Evolutionary conservation across 2,329 filamentous ascomycete genomes (phyloP).

Genomic region (Penicillium occitanis): DNA sequence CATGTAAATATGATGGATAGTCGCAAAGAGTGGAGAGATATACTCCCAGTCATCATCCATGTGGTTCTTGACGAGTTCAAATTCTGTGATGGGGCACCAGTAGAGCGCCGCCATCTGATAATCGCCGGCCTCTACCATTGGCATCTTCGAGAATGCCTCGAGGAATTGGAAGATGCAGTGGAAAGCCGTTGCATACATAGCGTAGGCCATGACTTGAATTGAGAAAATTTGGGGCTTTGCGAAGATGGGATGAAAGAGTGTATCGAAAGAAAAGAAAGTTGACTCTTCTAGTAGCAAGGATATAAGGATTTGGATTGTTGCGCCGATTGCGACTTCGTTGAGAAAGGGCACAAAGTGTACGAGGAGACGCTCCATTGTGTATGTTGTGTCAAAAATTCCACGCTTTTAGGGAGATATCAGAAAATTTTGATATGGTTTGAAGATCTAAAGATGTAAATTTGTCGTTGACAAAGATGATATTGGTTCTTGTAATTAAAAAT

Average conservation of each 20-base stretch:
- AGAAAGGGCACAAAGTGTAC: slow-evolving; percentile 6
- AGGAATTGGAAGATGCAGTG: not conserved
- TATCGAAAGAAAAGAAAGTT: not conserved
- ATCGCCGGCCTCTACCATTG: not conserved
- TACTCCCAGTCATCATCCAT: not conserved
- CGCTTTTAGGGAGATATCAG: not conserved
- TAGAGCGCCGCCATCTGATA: slow-evolving; percentile 9
- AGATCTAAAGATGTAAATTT: not conserved
- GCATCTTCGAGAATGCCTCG: slow-evolving; percentile 6
- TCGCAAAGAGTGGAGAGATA: not conserved
- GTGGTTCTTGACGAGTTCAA: not conserved
- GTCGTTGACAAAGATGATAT: not conserved
- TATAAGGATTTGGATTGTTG: not conserved
- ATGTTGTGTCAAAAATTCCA: not conserved
- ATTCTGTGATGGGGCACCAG: not conserved
- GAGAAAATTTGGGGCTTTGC: not conserved
- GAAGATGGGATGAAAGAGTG: slow-evolving; percentile 8
- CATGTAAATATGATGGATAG: slow-evolving; percentile 11
- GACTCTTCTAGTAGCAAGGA: slow-evolving; percentile 1
- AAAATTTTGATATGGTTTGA: not conserved
- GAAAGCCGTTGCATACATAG: not conserved
- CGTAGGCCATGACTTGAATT: not conserved
- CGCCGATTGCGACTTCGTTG: not conserved
- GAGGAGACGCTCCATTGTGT: not conserved
- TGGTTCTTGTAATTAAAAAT: not conserved